phyloP scores from a whole-genome alignment of 2,329 filamentous ascomycete genomes.

The Curvularia spicifera region DNA sequence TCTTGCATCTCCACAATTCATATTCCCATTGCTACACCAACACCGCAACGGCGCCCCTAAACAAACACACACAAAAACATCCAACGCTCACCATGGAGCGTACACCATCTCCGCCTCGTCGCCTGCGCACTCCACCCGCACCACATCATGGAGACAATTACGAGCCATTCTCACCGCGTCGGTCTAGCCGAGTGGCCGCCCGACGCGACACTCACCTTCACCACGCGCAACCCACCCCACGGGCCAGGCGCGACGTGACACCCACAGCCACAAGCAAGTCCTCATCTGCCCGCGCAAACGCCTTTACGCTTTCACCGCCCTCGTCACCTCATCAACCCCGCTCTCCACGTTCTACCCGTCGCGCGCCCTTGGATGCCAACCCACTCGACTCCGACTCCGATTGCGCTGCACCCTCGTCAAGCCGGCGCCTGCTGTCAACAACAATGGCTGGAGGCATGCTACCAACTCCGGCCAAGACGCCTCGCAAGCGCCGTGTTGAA shows the following conservation, averaged over 20 bases:
- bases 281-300: conserved; percentile 49
- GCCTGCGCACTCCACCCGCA: conserved; percentile 70
- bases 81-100: conserved; percentile 45
- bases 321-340: conserved; percentile 47
- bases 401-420: conserved; percentile 34
- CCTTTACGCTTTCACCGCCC: conserved; percentile 56
- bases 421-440: conserved; percentile 31
- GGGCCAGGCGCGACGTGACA: conserved; percentile 37
- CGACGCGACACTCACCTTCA: conserved; percentile 53
- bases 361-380: conserved; percentile 27
- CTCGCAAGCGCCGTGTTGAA: conserved; percentile 63
- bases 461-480: conserved; percentile 80
- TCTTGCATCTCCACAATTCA: conserved; percentile 26
- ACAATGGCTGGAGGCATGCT: conserved; percentile 62
- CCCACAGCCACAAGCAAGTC: conserved; percentile 38
- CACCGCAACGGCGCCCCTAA: conserved; percentile 18
- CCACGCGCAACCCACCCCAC: conserved; percentile 34
- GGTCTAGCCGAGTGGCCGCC: conserved; percentile 66
- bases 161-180: conserved; percentile 75
- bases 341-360: conserved; percentile 43
- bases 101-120: conserved; percentile 67
- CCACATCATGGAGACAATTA: conserved; percentile 74
- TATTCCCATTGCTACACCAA: conserved; percentile 25
- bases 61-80: conserved; percentile 13
- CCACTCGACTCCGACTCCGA: conserved; percentile 44